Base-by-base conservation (phyloP, 768 basidiomycete species). In the Serendipita sp. region DNA sequence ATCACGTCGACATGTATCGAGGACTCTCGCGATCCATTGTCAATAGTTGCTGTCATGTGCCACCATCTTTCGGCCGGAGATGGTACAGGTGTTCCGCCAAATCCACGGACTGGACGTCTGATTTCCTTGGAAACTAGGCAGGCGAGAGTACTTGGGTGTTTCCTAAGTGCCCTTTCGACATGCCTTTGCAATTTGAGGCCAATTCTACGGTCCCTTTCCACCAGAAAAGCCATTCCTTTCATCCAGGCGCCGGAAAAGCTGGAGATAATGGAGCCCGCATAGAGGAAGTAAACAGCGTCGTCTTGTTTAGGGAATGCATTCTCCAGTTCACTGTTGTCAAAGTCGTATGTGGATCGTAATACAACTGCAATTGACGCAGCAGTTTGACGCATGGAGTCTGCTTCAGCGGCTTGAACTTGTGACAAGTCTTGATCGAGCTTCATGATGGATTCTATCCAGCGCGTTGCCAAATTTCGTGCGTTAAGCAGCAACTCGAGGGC, bases 1-100 rank as follows among this genome's bases (percentile, higher is more conserved):
- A 80, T 66, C 0, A 81, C 38, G 64, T 82, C 75, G n/a, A 78
- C 18, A 53, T 76, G 72, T 3, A 81, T 71, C n/a, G 16, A 56
- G 51, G 75, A 75, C 18, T 68, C 65, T 37, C 41, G 64, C 34
- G 68, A 65, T 13, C 48, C 65, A 1, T 44, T 16, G 3, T 58
- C 54, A 1, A 64, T 10, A 5, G 64, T 41, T 13, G 13, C 41
- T 5, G 41, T 41, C 5, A 70, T 71, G 5, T 46, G 63, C 11
- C 72, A 10, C 72, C 72, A 73, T 15, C 68, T 66, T 45, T 68
- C 64, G 66, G 65, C 11, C 60, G 69, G 16, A 10, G 8, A 30
- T 8, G 28, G 56, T 10, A 35, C 1, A 65, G 75, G 76, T 16
- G 30, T 66, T 0, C 69, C 64, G 76, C 77, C 78, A 60, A 74